Conservation (phyloP, 1,284 basidiomycete species). For the Ustilago bromivora region DNA sequence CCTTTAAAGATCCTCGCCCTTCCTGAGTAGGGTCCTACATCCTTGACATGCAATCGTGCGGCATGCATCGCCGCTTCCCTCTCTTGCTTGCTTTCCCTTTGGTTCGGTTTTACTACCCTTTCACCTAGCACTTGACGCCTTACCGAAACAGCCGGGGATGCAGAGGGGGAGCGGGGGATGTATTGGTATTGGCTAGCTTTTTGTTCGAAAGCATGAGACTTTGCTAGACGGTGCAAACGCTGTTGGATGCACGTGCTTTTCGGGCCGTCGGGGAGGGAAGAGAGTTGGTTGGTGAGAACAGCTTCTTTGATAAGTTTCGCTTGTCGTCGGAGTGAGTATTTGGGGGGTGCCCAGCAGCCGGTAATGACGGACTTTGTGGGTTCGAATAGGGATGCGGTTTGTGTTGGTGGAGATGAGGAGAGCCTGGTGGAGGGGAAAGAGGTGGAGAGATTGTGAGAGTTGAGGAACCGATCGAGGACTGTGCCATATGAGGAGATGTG, state of each 20-base stretch:
- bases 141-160: neutral
- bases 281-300: conserved; percentile 17
- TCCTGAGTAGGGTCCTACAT: conserved; percentile 54
- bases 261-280: conserved; percentile 28
- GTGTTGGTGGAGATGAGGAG: neutral
- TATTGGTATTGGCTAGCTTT: conserved; percentile 28
- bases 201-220: conserved; percentile 31
- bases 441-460: conserved; percentile 9
- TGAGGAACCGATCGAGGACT: conserved; percentile 39
- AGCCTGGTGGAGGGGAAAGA: conserved; percentile 12
- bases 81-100: conserved; percentile 18
- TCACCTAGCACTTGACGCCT: conserved; percentile 10
- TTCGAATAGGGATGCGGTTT: conserved; percentile 28
- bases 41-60: conserved; percentile 24
- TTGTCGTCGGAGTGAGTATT: conserved; percentile 55
- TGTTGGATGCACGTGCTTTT: conserved; percentile 23
- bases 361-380: conserved; percentile 24
- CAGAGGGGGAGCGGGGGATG: conserved; percentile 6
- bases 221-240: conserved; percentile 28
- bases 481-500: conserved; percentile 32
- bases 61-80: conserved; percentile 24
- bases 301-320: conserved; percentile 51
- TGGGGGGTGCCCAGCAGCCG: conserved; percentile 53
- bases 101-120: conserved; percentile 16
- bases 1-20: conserved; percentile 59